Evolutionary conservation across 2,329 filamentous ascomycete species (phyloP), one percentile per base, ranked within the genome.

Genomic region (Alternaria dauci): DNA sequence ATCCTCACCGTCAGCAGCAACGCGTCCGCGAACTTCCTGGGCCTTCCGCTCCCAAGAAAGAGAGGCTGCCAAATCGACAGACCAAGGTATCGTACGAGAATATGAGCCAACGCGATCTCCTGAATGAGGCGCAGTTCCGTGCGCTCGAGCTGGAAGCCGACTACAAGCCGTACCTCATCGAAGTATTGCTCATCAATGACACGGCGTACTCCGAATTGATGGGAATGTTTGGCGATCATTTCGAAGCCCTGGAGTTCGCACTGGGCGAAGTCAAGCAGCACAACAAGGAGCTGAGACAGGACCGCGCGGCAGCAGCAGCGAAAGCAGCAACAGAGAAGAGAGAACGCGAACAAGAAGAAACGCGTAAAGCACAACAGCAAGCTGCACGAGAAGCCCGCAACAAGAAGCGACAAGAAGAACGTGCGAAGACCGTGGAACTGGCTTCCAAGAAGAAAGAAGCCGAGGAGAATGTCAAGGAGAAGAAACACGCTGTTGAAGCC

Each of bases 211-310:
- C 18, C 18, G 41, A 58, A 18, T 18, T 46, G 7, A 38, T 44
- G 30, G 28, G 11, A 5, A 46, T 23, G 18, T 41, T 58, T 5
- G 47, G 30, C 2, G 20, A 46, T 30, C 39, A 11, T 9, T 7
- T 44, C 6, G 48, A 39, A 18, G 55, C 47, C 12, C 26, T 34
- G 25, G 54, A 52, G 20, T 57, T 38, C 34, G 54, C 54, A 12
- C 38, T 26, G 38, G 28, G 54, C 1, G 46, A 41, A 16, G 28
- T 57, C 2, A 34, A 32, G 38, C 46, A 43, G 2, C 32, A 52
- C n/a, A 52, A 36, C 9, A 5, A 52, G 4, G 23, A 41, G 2
- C 0, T 14, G 25, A 36, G 48, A 25, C 30, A 7, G n/a, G 7
- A 42, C 6, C 39, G 39, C 3, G 39, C 20, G 2, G 39, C 20